Base-by-base conservation (phyloP, 2,329 filamentous ascomycete genomes). In the Alternaria sp. region DNA sequence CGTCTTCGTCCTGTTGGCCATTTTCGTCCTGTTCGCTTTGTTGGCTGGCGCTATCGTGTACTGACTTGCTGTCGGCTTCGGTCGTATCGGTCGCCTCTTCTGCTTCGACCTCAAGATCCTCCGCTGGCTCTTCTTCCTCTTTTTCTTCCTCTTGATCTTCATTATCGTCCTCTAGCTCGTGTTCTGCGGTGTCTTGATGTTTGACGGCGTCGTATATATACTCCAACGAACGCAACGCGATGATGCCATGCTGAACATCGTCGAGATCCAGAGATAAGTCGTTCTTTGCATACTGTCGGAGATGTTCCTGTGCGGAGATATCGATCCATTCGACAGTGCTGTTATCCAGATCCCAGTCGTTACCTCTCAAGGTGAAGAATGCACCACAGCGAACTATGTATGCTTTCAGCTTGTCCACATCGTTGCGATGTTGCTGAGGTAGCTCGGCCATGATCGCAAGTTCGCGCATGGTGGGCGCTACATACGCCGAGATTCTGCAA, bases 301-400 rank as follows among this genome's bases (percentile, higher is more conserved):
- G 61, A 59, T 73, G 67, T 21, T 71, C 67, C 40, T 65, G 60
- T 7, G 71, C 71, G 19, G 71, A 61, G 8, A 60, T 62, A 11
- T 72, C 68, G 13, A 73, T 71, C 69, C 69, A 73, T 43, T 72
- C 67, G 13, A 73, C 71, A 9, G 65, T 71, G 36, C 55, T 67
- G 26, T 52, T 66, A 5, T 68, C 68, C 19, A 68, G 55, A 45
- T 73, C 67, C 54, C 65, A 65, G 11, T 68, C 61, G n/a, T 57
- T 59, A 15, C 69, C 69, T 19, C 59, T 50, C 30, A 73, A 46
- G 3, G 65, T 69, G 12, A 73, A 45, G 36, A 73, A 73, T 11
- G 68, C 67, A 12, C 71, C 70, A 67, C 71, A 72, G 8, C 67
- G 63, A 9, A 67, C 59, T 23, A 73, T 58, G 54, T 71, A 62